phyloP scores from a whole-genome alignment of 345 rosid species.

The Cardamine resedifolia region DNA sequence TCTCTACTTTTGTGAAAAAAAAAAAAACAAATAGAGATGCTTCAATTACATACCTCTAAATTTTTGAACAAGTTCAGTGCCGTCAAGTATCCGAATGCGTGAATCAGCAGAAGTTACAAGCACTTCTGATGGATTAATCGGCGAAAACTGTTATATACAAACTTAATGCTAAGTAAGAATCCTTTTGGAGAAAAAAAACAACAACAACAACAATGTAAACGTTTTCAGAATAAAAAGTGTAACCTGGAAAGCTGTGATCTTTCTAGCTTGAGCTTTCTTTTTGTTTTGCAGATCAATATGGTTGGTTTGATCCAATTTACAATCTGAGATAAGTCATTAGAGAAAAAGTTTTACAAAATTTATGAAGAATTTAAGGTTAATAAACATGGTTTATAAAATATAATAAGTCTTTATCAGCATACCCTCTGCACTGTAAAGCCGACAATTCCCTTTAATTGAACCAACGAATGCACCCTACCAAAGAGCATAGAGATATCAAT shows the following conservation, averaged over 20 bases:
- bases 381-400: background rate
- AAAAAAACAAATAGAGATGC: no score
- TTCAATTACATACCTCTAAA: constrained; percentile 54
- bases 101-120: constrained; percentile 92
- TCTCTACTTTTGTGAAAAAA: no score
- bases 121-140: constrained; percentile 72
- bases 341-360: background rate
- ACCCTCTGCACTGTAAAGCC: constrained; percentile 72
- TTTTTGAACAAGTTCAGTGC: constrained; percentile 61
- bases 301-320: constrained; percentile 56
- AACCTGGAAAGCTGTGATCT: constrained; percentile 96
- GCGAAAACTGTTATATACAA: constrained; percentile 57
- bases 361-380: background rate
- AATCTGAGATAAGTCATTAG: constrained; percentile 49
- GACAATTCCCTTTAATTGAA: constrained; percentile 76
- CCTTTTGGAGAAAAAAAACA: background rate
- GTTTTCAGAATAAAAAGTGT: background rate
- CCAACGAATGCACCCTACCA: constrained; percentile 80
- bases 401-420: constrained; percentile 23
- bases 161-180: constrained; percentile 11
- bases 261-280: constrained; percentile 60
- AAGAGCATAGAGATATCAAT: constrained; percentile 13
- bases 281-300: constrained; percentile 55
- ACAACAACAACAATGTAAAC: background rate
- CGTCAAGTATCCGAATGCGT: constrained; percentile 69